Evolutionary conservation across 2,329 filamentous ascomycete genomes (phyloP).

Genomic region (Macrophomina pseudophaseolina): DNA sequence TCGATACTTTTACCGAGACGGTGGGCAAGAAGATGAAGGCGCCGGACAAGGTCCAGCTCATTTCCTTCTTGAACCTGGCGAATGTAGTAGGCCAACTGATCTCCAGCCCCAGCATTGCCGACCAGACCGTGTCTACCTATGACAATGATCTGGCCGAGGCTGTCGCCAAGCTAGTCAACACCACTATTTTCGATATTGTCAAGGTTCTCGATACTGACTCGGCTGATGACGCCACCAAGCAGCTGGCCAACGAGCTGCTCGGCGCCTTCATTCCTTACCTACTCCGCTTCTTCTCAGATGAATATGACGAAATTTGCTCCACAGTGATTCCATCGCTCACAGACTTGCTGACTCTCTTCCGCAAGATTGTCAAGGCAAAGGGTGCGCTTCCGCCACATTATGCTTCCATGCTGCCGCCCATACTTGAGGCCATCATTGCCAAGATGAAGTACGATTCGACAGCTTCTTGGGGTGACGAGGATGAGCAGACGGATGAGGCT

Average conservation of each 20-base stretch:
- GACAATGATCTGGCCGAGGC: conserved; percentile 95
- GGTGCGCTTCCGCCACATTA: conserved; percentile 74
- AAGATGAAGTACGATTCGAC: conserved; percentile 99
- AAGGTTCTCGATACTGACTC: conserved; percentile 77
- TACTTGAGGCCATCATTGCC: conserved; percentile 86
- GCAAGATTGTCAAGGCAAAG: conserved; percentile 71
- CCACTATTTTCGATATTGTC: conserved; percentile 83
- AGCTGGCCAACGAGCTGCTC: conserved; percentile 80
- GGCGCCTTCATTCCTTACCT: conserved; percentile 85
- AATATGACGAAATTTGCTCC: conserved; percentile 97
- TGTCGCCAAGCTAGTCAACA: conserved; percentile 95
- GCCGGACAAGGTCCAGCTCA: conserved; percentile 91
- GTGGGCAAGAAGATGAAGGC: conserved; percentile 98
- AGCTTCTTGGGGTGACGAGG: conserved; percentile 88
- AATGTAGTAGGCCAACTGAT: conserved; percentile 87
- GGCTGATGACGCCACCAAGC: conserved; percentile 67
- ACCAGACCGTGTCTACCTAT: conserved; percentile 82
- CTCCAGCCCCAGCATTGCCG: conserved; percentile 77
- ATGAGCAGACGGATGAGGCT: conserved; percentile 93
- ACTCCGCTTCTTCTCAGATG: conserved; percentile 93
- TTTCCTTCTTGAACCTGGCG: conserved; percentile 84
- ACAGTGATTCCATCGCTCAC: conserved; percentile 92
- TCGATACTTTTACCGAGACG: conserved; percentile 94
- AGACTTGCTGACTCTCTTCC: conserved; percentile 87
- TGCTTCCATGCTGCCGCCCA: conserved; percentile 80